Percentiles rank a stretch among this genome's conserved stretches.
Conservation (phyloP, 768 basidiomycete species). For the Dioszegia hungarica region DNA sequence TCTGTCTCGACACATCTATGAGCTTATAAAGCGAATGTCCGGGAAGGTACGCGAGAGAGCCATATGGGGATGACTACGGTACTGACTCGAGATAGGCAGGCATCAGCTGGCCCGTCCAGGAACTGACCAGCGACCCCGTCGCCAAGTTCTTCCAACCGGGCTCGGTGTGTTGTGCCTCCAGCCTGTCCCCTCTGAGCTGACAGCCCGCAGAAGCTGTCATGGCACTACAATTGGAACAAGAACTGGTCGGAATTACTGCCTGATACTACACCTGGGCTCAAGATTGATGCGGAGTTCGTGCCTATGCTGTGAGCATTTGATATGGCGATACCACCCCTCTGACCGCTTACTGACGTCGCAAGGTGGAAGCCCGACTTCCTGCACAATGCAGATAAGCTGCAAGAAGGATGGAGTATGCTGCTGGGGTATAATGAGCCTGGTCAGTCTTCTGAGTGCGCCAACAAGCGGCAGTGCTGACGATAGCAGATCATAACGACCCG, state of each 20-base stretch:
- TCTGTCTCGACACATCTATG: too few species aligned
- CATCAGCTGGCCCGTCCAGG: slow-evolving; percentile 40
- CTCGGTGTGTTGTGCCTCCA: slow-evolving; percentile 17
- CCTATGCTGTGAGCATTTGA: slow-evolving; percentile 35
- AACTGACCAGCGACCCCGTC: slow-evolving; percentile 33
- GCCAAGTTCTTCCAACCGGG: slow-evolving; percentile 34
- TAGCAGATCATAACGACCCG: slow-evolving; percentile 27
- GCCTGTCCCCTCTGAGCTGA: background rate
- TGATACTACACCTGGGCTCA: slow-evolving; percentile 11
- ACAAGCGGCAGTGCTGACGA: background rate
- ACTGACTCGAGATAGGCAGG: slow-evolving; percentile 18
- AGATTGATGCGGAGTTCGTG: slow-evolving; percentile 32
- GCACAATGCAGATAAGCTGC: slow-evolving; percentile 19
- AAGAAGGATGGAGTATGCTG: slow-evolving; percentile 18
- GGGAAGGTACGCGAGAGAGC: background rate
- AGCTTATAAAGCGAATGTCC: too few species aligned
- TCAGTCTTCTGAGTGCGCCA: slow-evolving; percentile 1
- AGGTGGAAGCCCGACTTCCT: slow-evolving; percentile 28
- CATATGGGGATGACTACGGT: too few species aligned
- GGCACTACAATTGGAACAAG: slow-evolving; percentile 45
- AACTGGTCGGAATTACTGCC: slow-evolving; percentile 25
- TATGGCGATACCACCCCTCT: background rate
- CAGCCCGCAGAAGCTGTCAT: slow-evolving; percentile 23
- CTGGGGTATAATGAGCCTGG: slow-evolving; percentile 43
- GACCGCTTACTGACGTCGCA: background rate